Evolutionary conservation across 2,329 filamentous ascomycete genomes (phyloP).

Genomic region (Cercospora beticola): DNA sequence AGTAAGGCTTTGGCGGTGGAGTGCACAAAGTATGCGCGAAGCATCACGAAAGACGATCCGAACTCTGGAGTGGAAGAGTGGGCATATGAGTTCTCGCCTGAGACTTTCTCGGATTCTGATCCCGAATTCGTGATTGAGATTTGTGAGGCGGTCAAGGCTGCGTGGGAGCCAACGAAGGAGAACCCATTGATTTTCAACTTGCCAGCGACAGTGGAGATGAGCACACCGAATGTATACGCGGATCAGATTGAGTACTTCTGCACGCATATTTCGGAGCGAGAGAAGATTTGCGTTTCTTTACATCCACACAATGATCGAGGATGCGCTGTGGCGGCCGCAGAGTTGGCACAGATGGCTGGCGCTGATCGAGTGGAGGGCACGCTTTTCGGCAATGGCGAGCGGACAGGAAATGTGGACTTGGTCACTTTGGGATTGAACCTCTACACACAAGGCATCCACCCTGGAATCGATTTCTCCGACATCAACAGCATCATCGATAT

Average conservation of each 20-base stretch:
- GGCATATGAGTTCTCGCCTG: constrained; percentile 81
- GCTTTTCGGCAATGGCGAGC: constrained; percentile 90
- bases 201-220: constrained; percentile 91
- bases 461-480: constrained; percentile 87
- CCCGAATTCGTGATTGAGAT: constrained; percentile 79
- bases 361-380: constrained; percentile 93
- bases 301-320: constrained; percentile 96
- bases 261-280: constrained; percentile 75
- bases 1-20: constrained; percentile 77
- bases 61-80: constrained; percentile 60
- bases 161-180: constrained; percentile 79
- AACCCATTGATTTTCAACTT: constrained; percentile 94
- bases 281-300: constrained; percentile 84
- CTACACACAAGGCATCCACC: constrained; percentile 87
- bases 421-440: constrained; percentile 91
- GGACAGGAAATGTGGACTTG: constrained; percentile 92
- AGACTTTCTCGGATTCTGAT: constrained; percentile 86
- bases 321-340: constrained; percentile 83
- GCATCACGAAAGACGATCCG: constrained; percentile 80
- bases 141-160: constrained; percentile 89
- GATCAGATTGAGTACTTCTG: constrained; percentile 98
- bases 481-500: constrained; percentile 81
- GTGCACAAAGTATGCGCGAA: constrained; percentile 82
- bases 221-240: constrained; percentile 92
- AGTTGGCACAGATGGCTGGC: constrained; percentile 93